Evolutionary conservation across 1,284 basidiomycete genomes (phyloP).

Genomic region (Ganoderma meredithae): DNA sequence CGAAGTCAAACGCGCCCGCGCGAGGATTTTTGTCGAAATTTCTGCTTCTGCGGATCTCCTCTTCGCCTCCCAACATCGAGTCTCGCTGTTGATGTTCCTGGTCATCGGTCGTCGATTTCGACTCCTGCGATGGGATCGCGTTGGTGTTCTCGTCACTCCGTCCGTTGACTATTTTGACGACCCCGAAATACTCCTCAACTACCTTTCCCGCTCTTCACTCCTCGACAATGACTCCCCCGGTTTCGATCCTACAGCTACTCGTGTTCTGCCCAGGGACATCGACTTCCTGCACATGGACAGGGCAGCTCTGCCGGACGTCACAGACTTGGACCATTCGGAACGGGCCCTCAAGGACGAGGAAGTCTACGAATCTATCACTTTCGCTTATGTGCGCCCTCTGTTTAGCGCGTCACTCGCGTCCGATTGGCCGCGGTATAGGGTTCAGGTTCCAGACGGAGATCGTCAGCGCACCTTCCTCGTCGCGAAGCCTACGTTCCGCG

Average conservation of each 20-base stretch:
- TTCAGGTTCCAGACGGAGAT: conserved; percentile 6
- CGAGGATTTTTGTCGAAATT: background rate
- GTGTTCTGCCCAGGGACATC: background rate
- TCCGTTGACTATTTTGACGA: conserved; percentile 17
- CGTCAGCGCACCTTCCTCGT: conserved; percentile 6
- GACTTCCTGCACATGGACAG: conserved; percentile 7
- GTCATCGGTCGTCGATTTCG: conserved; percentile 12
- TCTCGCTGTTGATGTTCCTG: conserved; percentile 14
- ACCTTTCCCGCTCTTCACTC: background rate
- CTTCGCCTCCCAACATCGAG: conserved; percentile 20
- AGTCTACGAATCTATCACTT: background rate
- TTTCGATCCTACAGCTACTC: conserved; percentile 16
- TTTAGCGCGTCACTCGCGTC: conserved; percentile 4
- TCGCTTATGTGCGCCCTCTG: background rate
- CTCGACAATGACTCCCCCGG: conserved; percentile 10
- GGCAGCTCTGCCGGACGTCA: background rate
- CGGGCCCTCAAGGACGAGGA: background rate
- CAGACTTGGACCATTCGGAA: background rate
- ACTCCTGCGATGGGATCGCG: conserved; percentile 20
- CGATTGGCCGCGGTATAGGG: conserved; percentile 15
- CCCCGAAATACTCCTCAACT: background rate
- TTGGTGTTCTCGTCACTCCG: conserved; percentile 1
- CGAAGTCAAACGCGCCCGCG: background rate
- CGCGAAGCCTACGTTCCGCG: conserved; percentile 9
- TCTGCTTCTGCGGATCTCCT: conserved; percentile 2